phyloP scores from a whole-genome alignment of 1,284 basidiomycete genomes.

The Apiotrichum montevideense region DNA sequence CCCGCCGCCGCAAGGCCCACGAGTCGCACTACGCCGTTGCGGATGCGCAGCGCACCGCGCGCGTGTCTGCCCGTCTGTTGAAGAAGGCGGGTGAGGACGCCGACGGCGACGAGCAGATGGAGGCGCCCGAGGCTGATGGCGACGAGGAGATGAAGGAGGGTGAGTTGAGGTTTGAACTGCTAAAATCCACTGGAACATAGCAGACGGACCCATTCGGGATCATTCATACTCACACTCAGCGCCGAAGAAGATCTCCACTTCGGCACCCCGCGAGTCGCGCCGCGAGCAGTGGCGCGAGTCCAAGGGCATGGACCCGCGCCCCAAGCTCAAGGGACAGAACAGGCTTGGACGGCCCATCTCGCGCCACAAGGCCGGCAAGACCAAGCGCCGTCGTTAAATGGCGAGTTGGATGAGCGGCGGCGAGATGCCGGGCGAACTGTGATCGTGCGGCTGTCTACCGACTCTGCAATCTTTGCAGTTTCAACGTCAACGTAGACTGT shows the following conservation, averaged over 20 bases:
- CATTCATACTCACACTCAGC: conserved; percentile 3
- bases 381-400: conserved; percentile 23
- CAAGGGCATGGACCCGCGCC: conserved; percentile 42
- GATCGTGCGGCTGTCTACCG: too few relatives aligned
- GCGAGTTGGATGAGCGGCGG: too few relatives aligned
- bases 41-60: conserved; percentile 73
- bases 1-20: conserved; percentile 76
- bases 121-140: neutral
- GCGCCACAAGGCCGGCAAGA: conserved; percentile 35
- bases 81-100: conserved; percentile 61
- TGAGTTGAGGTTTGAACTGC: neutral
- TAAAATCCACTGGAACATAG: too few relatives aligned
- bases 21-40: conserved; percentile 74
- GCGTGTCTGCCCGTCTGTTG: conserved; percentile 65
- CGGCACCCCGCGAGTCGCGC: conserved; percentile 38
- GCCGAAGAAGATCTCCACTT: conserved; percentile 44
- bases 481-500: too few relatives aligned
- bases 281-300: conserved; percentile 45
- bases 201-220: too few relatives aligned
- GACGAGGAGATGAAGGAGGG: conserved; percentile 18
- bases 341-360: conserved; percentile 27
- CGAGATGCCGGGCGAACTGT: too few relatives aligned
- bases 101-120: conserved; percentile 23
- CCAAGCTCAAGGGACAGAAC: conserved; percentile 36
- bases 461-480: too few relatives aligned